Base-by-base conservation (phyloP, 306 rosid species). In the Herpetospermum pedunculosum region DNA sequence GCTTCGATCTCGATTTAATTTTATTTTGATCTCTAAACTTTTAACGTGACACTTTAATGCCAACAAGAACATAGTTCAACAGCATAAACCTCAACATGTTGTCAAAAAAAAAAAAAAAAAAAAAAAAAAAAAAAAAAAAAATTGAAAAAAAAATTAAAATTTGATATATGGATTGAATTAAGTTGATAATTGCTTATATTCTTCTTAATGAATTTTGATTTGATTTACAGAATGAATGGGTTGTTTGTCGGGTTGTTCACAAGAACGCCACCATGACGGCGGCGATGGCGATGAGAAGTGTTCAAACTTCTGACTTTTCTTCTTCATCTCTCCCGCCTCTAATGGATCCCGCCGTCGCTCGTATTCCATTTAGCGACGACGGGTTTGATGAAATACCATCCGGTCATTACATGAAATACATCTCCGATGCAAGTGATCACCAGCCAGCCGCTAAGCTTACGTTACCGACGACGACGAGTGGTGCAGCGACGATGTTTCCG, bases 311-410 rank as follows among this genome's bases (percentile, higher is more conserved):
- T 30, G 91, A 87, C 74, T 80, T 52, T 48, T 82, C 96, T 25
- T 81, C 97, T 32, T 80, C n/a, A n/a, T n/a, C 92, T 49, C 91
- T 94, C 46, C 92, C 99, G 18, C 95, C 96, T 72, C 88, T 91
- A 65, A 83, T 88, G 87, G 92, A 94, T 77, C 82, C 86, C 30
- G 1, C 53, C 0, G 8, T 47, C 34, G 6, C 8, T 57, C 5
- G 9, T 32, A 0, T n/a, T 30, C 29, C 40, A 2, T 34, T 19
- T 74, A 29, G 44, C 74, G 29, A 26, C 44, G 29, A 26, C 21
- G 73, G 35, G 0, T 68, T 23, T 0, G 2, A 23, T 2, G 16
- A 23, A 3, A 18, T 2, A 64, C 49, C 4, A 38, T 65, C 32
- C 21, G 72, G 12, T 1, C 21, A 40, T 40, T 0, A 21, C 30